Conservation (phyloP, 805 yeast genomes). For the Komagataella populi region DNA sequence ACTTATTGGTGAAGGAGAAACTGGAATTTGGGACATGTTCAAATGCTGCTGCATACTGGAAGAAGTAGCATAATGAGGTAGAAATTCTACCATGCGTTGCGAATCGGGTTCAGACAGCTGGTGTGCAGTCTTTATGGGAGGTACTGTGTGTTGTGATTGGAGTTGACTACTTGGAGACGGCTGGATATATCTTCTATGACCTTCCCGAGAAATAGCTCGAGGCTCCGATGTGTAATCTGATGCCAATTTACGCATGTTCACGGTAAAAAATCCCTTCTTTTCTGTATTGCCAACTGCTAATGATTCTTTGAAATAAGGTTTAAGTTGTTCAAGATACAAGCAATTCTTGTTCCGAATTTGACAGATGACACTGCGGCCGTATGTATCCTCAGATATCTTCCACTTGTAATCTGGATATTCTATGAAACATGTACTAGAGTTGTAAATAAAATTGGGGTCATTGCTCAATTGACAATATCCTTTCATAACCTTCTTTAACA, state of each 20-base stretch:
- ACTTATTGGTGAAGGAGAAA: not conserved
- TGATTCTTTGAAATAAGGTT: not conserved
- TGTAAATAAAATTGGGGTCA: not conserved
- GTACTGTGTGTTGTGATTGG: not conserved
- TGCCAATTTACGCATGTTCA: not conserved
- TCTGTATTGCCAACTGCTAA: not conserved
- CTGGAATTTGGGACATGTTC: not conserved
- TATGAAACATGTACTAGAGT: not conserved
- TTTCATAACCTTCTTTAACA: not conserved
- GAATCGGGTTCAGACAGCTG: not conserved
- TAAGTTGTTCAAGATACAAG: not conserved
- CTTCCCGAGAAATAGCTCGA: not conserved
- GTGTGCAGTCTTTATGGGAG: not conserved
- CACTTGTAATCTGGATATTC: not conserved
- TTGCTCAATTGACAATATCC: not conserved
- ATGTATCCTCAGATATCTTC: not conserved
- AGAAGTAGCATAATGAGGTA: not conserved
- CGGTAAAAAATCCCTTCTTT: not conserved
- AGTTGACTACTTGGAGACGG: not conserved
- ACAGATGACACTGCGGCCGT: not conserved
- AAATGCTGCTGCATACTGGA: not conserved
- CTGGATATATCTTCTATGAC: not conserved
- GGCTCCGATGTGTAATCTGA: not conserved
- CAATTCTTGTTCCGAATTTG: not conserved
- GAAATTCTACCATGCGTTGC: not conserved